These are phyloP conservation scores for Apiospora aurea DNA, from an alignment of 2,329 filamentous ascomycete genomes.

Conservation along the genomic window DNA sequence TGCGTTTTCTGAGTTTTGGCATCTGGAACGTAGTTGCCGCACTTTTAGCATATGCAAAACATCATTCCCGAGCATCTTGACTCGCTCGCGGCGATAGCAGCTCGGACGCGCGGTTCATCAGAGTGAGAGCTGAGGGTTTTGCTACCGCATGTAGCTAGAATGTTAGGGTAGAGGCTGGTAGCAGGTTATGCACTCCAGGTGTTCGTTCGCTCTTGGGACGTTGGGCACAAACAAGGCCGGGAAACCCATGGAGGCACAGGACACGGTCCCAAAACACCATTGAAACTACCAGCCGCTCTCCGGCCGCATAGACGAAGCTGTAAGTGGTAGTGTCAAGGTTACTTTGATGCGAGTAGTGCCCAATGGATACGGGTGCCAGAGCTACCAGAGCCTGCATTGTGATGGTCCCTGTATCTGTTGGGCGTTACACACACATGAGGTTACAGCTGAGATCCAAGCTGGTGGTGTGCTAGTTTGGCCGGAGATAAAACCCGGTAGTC, in stretches of 20 bases:
- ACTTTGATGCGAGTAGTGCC: neutral
- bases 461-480: slow-evolving; percentile 17
- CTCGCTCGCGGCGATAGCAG: neutral
- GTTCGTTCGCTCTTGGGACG: neutral
- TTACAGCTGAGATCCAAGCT: neutral
- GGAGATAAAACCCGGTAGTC: slow-evolving; percentile 18
- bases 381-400: neutral
- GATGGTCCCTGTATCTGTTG: neutral
- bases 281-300: slow-evolving; percentile 9
- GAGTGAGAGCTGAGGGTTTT: neutral
- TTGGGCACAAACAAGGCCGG: neutral
- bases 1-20: slow-evolving; percentile 2
- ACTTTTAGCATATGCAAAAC: slow-evolving; percentile 13
- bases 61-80: slow-evolving; percentile 5
- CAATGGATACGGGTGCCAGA: neutral
- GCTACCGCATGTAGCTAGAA: neutral
- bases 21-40: slow-evolving; percentile 3
- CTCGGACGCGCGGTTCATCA: slow-evolving; percentile 5
- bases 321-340: too few species aligned
- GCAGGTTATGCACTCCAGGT: slow-evolving; percentile 11
- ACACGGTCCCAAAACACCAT: slow-evolving; percentile 4
- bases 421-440: neutral
- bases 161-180: neutral
- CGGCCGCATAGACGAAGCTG: neutral
- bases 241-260: neutral